A percentile compares a stretch with the other conserved stretches of the same genome.
Conservation (phyloP, 768 basidiomycete species). For the Serendipita indica region DNA sequence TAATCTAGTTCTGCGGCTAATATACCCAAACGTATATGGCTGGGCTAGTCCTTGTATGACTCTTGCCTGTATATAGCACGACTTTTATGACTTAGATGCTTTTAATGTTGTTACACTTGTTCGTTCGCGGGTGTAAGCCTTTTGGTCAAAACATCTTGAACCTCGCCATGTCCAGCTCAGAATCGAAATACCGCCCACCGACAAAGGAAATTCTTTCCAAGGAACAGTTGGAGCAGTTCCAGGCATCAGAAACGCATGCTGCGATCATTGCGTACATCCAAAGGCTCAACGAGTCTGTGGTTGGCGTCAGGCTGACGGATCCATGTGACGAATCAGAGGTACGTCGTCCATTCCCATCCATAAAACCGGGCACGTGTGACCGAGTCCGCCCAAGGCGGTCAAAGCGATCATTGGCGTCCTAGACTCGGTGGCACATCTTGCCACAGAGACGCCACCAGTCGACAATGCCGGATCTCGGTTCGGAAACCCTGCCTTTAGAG, state of each 20-base stretch:
- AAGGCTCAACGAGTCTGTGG: slow-evolving; percentile 55
- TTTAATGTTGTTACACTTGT: neutral
- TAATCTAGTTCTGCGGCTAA: neutral
- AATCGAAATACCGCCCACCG: slow-evolving; percentile 23
- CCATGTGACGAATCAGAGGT: slow-evolving; percentile 44
- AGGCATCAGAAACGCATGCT: slow-evolving; percentile 52
- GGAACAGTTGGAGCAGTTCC: slow-evolving; percentile 70
- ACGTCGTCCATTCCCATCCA: slow-evolving; percentile 21
- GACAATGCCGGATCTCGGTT: slow-evolving; percentile 86
- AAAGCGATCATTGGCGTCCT: slow-evolving; percentile 47
- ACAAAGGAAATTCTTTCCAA: slow-evolving; percentile 61
- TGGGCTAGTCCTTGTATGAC: neutral
- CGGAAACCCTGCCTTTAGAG: slow-evolving; percentile 91
- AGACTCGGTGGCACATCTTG: slow-evolving; percentile 49
- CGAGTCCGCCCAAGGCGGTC: slow-evolving; percentile 38
- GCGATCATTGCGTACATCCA: slow-evolving; percentile 58
- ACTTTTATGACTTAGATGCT: neutral
- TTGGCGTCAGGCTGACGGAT: slow-evolving; percentile 63
- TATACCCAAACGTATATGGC: neutral
- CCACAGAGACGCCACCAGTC: slow-evolving; percentile 61
- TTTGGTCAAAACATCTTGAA: neutral
- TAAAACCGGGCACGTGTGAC: neutral
- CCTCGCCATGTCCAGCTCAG: neutral
- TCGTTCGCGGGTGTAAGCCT: neutral
- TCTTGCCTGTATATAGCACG: neutral